Evolutionary conservation across 306 rosid species (phyloP), one percentile per base, ranked within the genome.

Genomic region (Prunus mira): DNA sequence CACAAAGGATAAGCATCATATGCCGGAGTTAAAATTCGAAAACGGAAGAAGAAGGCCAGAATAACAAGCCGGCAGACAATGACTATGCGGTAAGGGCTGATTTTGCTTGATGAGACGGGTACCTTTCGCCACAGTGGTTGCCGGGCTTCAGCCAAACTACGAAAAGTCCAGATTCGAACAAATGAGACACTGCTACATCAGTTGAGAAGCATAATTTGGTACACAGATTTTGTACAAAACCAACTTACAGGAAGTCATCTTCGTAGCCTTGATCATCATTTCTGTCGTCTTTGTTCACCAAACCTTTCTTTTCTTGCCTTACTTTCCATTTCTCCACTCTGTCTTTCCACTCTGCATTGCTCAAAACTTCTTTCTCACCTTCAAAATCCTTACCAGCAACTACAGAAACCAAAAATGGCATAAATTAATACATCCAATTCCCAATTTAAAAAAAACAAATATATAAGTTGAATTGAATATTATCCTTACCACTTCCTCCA

Each of bases 311-410:
- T 79, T 91, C 93, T 86, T 95, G 97, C 82, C 90, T 89, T n/a
- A 88, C 87, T 89, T 92, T 95, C 99, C 97, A 95, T 68, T 92
- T 95, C 82, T 95, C 99, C n/a, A 92, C 95, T 86, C 97, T 90
- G 41, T 84, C 96, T 71, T 88, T 85, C 86, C 82, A 80, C 80
- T 89, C 93, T 61, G 81, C 84, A 64, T 78, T 84, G 17, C 63
- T 74, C 71, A 69, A 46, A 47, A 55, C 80, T 46, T 85, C 85
- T 79, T 78, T 86, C 43, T 86, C 87, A 3, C 81, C 96, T 76
- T 93, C 96, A 58, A 86, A 84, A 20, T 91, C 94, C 83, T 86
- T 88, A 45, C 85, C 88, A 74, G 80, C 57, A 76, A 89, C 97
- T 92, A 45, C 65, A 30, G 62, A 62, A 55, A 38, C 60, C 46